Evolutionary conservation across 164 flowering plant genomes (phyloP), one percentile per base, ranked within the genome.

Genomic region (Protea cynaroides): DNA sequence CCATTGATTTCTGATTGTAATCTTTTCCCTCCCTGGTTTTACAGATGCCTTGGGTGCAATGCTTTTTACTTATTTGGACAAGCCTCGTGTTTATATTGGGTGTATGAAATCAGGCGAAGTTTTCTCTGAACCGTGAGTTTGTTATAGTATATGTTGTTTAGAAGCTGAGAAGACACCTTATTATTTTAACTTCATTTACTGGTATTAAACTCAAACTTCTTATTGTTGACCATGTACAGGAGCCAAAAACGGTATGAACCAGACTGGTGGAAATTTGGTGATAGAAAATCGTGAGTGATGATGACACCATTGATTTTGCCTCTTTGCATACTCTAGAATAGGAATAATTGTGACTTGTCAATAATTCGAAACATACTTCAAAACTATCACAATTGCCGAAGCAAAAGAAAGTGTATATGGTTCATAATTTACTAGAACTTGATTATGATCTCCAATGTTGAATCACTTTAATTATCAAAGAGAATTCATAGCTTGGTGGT

Each of bases 181-280:
- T 22, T 19, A 14, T n/a, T 58, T 62, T 17, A 55, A 38, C 29
- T 12, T 38, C 57, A 17, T 38, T 46, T 21, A 7, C 25, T 65
- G 59, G 57, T 54, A 14, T n/a, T 59, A 52, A 47, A 38, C 22
- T 19, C 22, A 4, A 36, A 52, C 19, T 54, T 55, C 38, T 29
- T 52, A 44, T 58, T 63, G 29, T 29, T 53, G 7, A 51, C 65
- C 58, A 72, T 70, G 58, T 67, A 63, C 81, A 93, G 98, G 82
- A 65, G 62, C 62, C 85, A 86, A 68, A 87, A 86, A 81, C 90
- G 98, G 98, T 89, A 89, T 80, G 97, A 93, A 75, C 96, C 98
- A 37, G 96, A 93, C 57, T 93, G 97, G 97, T 93, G 98, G 98
- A 93, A 90, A 62, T 93, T 93, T 65, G 98, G 97, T 17, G 97